A percentile compares a stretch with the other conserved stretches of the same genome.
Conservation (phyloP, 2,329 filamentous ascomycete species). For the Fusarium sp. region DNA sequence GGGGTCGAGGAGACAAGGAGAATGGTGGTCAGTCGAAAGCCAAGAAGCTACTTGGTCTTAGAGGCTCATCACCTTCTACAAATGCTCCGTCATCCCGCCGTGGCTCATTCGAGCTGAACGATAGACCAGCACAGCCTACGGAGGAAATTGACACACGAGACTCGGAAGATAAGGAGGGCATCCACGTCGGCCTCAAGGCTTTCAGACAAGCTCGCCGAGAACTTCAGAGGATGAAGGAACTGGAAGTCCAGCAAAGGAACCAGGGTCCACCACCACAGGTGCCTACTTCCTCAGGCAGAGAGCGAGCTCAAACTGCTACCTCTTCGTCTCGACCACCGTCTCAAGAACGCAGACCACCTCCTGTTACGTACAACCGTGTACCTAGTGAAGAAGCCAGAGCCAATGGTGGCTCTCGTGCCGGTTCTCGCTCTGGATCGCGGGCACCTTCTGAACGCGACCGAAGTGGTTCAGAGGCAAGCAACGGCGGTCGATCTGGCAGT, state of each 20-base stretch:
- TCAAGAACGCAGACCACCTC: constrained; percentile 58
- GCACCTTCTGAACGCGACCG: constrained; percentile 62
- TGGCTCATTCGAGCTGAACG: constrained; percentile 41
- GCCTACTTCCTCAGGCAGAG: constrained; percentile 26
- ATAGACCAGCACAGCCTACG: constrained; percentile 30
- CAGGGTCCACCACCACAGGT: constrained; percentile 40
- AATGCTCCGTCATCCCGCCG: constrained; percentile 57
- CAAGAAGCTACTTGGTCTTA: constrained; percentile 72
- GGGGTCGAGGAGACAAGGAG: constrained; percentile 57
- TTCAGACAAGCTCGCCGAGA: constrained; percentile 70
- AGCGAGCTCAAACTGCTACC: constrained; percentile 39
- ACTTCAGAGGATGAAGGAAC: constrained; percentile 67
- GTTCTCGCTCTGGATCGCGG: constrained; percentile 46
- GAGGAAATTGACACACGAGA: constrained; percentile 36
- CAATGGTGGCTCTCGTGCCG: constrained; percentile 39
- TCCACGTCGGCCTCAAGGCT: constrained; percentile 66
- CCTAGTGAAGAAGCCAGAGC: constrained; percentile 59
- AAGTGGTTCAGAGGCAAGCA: constrained; percentile 68
- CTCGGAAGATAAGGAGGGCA: constrained; percentile 53
- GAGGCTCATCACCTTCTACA: constrained; percentile 58
- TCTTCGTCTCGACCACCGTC: constrained; percentile 54
- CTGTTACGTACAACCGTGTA: constrained; percentile 59
- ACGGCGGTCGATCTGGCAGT: constrained; percentile 55
- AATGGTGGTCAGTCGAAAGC: constrained; percentile 63
- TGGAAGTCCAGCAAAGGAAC: constrained; percentile 61